phyloP scores from a whole-genome alignment of 352 stramenopile genomes.

The Pythium sukuiense region DNA sequence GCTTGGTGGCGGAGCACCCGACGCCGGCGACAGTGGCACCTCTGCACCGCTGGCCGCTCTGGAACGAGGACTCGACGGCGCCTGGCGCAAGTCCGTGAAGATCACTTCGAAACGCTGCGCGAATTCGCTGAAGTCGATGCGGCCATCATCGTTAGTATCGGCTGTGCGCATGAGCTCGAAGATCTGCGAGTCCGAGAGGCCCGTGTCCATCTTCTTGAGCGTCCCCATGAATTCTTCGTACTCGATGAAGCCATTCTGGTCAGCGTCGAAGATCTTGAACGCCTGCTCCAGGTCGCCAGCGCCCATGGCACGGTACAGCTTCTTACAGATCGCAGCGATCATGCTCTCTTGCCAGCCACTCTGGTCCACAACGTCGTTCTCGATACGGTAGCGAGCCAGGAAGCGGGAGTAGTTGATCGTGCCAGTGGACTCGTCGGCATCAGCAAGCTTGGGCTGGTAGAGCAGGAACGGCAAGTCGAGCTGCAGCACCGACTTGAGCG shows the following conservation, averaged over 20 bases:
- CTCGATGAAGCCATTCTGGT: conserved; percentile 90
- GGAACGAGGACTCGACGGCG: conserved; percentile 29
- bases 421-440: conserved; percentile 72
- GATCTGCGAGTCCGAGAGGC: conserved; percentile 89
- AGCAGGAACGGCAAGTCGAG: conserved; percentile 90
- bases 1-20: not conserved
- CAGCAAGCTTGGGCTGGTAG: conserved; percentile 88
- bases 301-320: conserved; percentile 91
- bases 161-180: conserved; percentile 93
- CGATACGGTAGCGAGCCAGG: conserved; percentile 91
- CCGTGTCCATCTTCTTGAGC: conserved; percentile 92
- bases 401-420: conserved; percentile 94
- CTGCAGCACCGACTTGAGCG: conserved; percentile 89
- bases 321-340: conserved; percentile 91
- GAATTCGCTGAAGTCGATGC: conserved; percentile 92
- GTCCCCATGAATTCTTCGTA: conserved; percentile 93
- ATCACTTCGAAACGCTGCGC: conserved; percentile 90
- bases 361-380: conserved; percentile 85
- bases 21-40: conserved; percentile 10
- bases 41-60: conserved; percentile 17
- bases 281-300: conserved; percentile 86
- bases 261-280: conserved; percentile 91
- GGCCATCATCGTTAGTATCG: conserved; percentile 91
- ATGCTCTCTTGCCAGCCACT: conserved; percentile 91
- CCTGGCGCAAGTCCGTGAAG: conserved; percentile 75